Evolutionary conservation across 768 basidiomycete species (phyloP), one percentile per base, ranked within the genome.

Genomic region (Ramaria rubella): DNA sequence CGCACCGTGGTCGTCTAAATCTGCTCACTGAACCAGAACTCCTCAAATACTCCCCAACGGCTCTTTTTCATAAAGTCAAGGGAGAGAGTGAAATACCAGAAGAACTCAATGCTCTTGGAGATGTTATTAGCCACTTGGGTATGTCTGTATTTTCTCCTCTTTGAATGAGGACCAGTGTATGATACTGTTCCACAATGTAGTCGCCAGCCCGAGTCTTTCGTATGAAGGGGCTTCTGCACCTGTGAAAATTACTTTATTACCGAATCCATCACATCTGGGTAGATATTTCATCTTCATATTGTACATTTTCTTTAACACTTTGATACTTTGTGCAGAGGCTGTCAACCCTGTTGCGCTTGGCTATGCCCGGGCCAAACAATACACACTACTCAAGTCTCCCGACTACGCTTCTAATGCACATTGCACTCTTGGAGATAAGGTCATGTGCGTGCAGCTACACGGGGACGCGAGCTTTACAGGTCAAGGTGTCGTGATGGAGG

Each of bases 381-480:
- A 85, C 62, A 77, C 87, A 0, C 75, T 95, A 1, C 74, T 94
- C 43, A 87, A 67, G 82, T 69, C 79, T 74, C 6, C 85, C 77
- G 17, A 77, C 80, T 50, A 60, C 11, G 65, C 66, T 36, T 67
- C 60, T 23, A 65, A 68, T 46, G 62, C 67, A 7, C 70, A 69
- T 9, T 78, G 75, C 50, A 60, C 63, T 59, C 70, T 80, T 0
- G 78, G 89, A 1, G 83, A 85, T 67, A 80, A 77, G 63, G 94
- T 86, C 2, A 85, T 95, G 81, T 92, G 87, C 60, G 85, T 95
- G 0, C 90, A 94, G 63, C 69, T 96, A 46, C 94, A 95, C 60
- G 94, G 94, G 2, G 94, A 96, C 67, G 92, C 90, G 1, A 90
- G 87, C 57, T 94, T 95, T 65, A 80, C 87, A 0, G 94, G 93